Evolutionary conservation across 495 filamentous ascomycete species (phyloP).

Genomic region (Corynascus novoguineensis): DNA sequence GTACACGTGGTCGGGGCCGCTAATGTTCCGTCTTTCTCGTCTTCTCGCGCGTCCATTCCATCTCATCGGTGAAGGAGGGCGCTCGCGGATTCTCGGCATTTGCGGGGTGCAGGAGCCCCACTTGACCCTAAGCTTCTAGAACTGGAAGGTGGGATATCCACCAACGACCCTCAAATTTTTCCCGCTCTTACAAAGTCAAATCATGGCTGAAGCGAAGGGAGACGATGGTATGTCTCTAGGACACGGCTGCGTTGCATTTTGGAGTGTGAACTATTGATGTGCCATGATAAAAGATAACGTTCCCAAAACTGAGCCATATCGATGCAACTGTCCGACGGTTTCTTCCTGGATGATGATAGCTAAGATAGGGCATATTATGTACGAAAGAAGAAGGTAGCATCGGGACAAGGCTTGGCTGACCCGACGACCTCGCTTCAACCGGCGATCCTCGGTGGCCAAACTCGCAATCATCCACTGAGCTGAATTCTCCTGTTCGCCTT

Average conservation of each 20-base stretch:
- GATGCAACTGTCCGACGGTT: too few species aligned
- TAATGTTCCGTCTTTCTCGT: too few species aligned
- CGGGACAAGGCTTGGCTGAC: neutral
- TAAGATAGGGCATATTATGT: neutral
- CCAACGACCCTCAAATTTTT: neutral
- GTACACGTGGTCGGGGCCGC: too few species aligned
- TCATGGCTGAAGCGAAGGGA: too few species aligned
- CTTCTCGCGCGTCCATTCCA: too few species aligned
- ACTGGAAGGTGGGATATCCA: conserved; percentile 11
- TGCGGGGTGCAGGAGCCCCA: conserved; percentile 14
- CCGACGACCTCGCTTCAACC: neutral
- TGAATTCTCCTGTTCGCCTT: neutral
- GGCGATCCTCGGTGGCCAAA: conserved; percentile 5
- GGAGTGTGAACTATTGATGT: neutral
- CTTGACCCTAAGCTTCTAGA: conserved; percentile 3
- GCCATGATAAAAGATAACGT: too few species aligned
- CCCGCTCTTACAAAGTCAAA: neutral
- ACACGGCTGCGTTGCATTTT: neutral
- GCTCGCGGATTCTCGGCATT: neutral
- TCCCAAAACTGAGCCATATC: too few species aligned
- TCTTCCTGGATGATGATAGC: too few species aligned
- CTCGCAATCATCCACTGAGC: neutral
- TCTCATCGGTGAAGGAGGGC: too few species aligned
- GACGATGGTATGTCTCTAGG: neutral
- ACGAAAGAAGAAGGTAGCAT: conserved; percentile 12